phyloP scores from a whole-genome alignment of 2,329 filamentous ascomycete genomes.

The Aaosphaeria arxii region DNA sequence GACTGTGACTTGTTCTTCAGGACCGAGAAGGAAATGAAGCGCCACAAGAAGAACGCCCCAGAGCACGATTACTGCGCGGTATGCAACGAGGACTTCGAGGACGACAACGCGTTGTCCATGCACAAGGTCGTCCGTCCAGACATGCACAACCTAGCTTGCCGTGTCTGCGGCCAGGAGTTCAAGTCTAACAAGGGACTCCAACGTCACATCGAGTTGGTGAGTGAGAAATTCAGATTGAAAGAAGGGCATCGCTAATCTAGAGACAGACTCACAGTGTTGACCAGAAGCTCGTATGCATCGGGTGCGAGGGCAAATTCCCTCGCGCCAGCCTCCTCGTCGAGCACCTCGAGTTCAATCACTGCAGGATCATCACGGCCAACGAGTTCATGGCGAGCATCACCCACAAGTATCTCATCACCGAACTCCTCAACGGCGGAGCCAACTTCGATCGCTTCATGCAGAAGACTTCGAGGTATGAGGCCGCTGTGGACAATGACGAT shows the following conservation, averaged over 20 bases:
- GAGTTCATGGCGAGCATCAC: slow-evolving; percentile 50
- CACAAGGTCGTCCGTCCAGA: slow-evolving; percentile 44
- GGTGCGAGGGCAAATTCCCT: slow-evolving; percentile 49
- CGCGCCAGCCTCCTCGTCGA: slow-evolving; percentile 49
- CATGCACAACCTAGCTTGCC: slow-evolving; percentile 52
- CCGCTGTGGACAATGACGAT: slow-evolving; percentile 24
- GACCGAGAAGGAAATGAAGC: slow-evolving; percentile 45
- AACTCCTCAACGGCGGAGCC: slow-evolving; percentile 15
- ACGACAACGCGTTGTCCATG: slow-evolving; percentile 43
- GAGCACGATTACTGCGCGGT: slow-evolving; percentile 47
- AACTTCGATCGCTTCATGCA: slow-evolving; percentile 19
- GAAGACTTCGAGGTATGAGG: slow-evolving; percentile 27
- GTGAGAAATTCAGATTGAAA: slow-evolving; percentile 8
- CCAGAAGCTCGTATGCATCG: slow-evolving; percentile 52
- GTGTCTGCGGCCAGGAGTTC: slow-evolving; percentile 57
- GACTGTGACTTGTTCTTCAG: slow-evolving; percentile 48
- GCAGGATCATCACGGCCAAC: slow-evolving; percentile 39
- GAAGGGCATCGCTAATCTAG: background rate
- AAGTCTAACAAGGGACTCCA: slow-evolving; percentile 51
- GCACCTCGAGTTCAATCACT: slow-evolving; percentile 55
- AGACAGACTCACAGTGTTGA: slow-evolving; percentile 47
- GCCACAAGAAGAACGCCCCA: slow-evolving; percentile 48
- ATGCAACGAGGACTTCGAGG: slow-evolving; percentile 45
- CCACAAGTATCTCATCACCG: slow-evolving; percentile 48
- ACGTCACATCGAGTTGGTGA: slow-evolving; percentile 51